phyloP scores from a whole-genome alignment of 148 eudicot species.

The Rhododendron henanense region DNA sequence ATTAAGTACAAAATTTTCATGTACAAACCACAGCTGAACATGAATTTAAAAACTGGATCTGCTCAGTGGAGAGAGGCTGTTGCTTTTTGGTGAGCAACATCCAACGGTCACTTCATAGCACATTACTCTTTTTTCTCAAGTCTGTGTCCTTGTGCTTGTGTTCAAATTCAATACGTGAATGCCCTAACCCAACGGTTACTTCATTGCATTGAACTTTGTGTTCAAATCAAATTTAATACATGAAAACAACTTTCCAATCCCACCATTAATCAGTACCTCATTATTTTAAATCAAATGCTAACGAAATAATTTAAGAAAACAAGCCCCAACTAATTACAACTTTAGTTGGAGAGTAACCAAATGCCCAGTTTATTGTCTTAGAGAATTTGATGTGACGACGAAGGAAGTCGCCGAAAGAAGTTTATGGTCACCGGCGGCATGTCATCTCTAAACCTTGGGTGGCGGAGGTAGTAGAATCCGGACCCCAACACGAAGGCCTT shows the following conservation, averaged over 20 bases:
- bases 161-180: neutral
- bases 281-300: neutral
- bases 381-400: slow-evolving; percentile 68
- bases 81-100: neutral
- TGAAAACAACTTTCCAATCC: neutral
- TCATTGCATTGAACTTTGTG: neutral
- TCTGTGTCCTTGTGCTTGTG: neutral
- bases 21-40: neutral
- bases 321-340: neutral
- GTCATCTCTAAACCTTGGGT: slow-evolving; percentile 79
- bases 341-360: neutral
- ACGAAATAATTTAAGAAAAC: neutral
- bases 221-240: neutral
- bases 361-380: neutral
- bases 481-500: slow-evolving; percentile 50
- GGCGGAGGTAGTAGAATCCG: slow-evolving; percentile 75
- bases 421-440: slow-evolving; percentile 73
- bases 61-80: neutral
- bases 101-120: neutral
- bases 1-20: neutral
- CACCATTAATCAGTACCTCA: neutral
- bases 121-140: neutral
- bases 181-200: neutral
- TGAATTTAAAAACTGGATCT: neutral
- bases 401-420: slow-evolving; percentile 83